Evolutionary conservation across 441 rosid species (phyloP), one percentile per base, ranked within the genome.

Genomic region (Dalechampia spathulata): DNA sequence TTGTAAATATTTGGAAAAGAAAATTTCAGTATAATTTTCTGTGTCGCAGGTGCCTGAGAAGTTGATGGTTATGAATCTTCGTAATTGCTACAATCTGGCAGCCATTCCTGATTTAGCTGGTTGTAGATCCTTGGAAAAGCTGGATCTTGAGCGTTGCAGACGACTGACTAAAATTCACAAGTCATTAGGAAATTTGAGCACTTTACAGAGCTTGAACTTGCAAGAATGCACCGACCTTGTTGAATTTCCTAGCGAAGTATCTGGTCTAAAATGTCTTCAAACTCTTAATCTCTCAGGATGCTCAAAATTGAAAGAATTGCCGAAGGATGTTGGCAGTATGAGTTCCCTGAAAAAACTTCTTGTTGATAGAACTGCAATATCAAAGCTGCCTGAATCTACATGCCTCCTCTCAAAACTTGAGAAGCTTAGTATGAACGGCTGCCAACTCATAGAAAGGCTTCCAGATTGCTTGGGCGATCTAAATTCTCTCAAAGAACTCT

Each of bases 201-300:
- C 67, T 17, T 68, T 87, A 34, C 58, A 52, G n/a, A 75, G 75
- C 32, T 67, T 86, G 66, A 78, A 82, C 60, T 27, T 83, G 52
- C 60, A 63, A 42, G 50, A 54, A 17, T 87, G 95, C 65, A 5
- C 54, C 42, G 63, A 32, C 16, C 83, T 87, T 25, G 7, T 58
- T 49, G 61, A 76, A 52, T 67, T 87, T 52, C 84, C 80, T 15
- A 60, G 49, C 43, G 80, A 80, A 60, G 75, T 80, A 48, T 74
- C 81, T 13, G 84, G 82, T 46, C 65, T 84, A 57, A 63, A 64
- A 55, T 6, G 0, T 60, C 90, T 87, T 57, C 30, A 79, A 64
- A 77, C 51, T 14, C 80, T 87, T 55, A 11, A 64, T 63, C 87
- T 87, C 16, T 79, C 75, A 20, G 68, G 66, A 36, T 87, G 90